Evolutionary conservation across 306 rosid genomes (phyloP).

Genomic region (Vicia sativa): DNA sequence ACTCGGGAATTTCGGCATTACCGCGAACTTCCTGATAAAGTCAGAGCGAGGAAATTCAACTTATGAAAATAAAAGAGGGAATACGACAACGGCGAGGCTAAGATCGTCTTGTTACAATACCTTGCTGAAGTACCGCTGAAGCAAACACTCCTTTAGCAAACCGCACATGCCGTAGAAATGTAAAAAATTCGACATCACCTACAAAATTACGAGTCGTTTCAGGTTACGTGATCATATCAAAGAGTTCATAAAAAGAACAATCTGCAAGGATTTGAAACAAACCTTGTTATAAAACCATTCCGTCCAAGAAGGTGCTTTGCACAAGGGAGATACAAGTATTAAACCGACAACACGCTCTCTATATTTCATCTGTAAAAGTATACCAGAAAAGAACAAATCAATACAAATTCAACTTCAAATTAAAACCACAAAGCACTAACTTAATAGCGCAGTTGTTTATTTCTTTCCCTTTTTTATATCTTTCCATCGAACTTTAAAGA

Average conservation of each 20-base stretch:
- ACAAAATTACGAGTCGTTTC: constrained; percentile 26
- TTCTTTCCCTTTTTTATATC: neutral
- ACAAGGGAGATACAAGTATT: constrained; percentile 91
- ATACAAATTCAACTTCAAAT: neutral
- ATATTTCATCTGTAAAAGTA: constrained; percentile 72
- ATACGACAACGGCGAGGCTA: neutral
- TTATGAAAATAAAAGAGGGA: neutral
- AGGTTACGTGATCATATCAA: constrained; percentile 21
- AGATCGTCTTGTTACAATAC: constrained; percentile 44
- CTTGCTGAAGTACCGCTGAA: constrained; percentile 97
- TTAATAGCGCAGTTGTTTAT: neutral
- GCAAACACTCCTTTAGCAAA: constrained; percentile 85
- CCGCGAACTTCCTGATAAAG: constrained; percentile 81
- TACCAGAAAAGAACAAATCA: neutral
- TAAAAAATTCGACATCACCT: constrained; percentile 89
- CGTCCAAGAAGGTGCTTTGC: constrained; percentile 95
- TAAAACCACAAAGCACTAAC: too few species aligned
- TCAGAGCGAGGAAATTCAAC: constrained; percentile 17
- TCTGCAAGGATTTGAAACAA: constrained; percentile 27
- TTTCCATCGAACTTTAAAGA: constrained; percentile 30
- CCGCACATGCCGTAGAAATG: constrained; percentile 96
- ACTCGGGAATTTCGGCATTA: constrained; percentile 75
- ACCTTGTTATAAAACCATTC: constrained; percentile 99
- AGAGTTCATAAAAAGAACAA: constrained; percentile 23
- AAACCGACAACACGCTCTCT: constrained; percentile 95